Evolutionary conservation across 1,139 yeast species (phyloP), one percentile per base, ranked within the genome.

Genomic region (Suhomyces choctaworum): DNA sequence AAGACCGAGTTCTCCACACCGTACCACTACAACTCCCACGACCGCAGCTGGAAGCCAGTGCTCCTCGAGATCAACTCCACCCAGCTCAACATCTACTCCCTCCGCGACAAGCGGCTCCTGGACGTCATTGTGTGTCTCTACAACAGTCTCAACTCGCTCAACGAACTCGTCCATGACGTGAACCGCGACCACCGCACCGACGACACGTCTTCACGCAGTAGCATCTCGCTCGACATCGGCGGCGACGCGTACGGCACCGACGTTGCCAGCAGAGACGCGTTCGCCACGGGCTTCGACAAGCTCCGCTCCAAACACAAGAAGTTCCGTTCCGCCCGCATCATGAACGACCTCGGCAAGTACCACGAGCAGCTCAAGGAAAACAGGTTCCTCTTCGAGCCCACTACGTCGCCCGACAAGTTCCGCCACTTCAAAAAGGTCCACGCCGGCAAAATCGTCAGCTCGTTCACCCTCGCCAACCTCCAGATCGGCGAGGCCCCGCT

Each of bases 51-150:
- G 82, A 57, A 58, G 34, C 70, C 74, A 0, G 77, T 73, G 26
- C 51, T 73, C 29, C 54, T 76, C n/a, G 80, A 73, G 42, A 56
- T 80, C 36, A 76, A 78, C 54, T 76, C 78, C 41, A 80, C 83
- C 13, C 81, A 76, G 50, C 60, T 80, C 32, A 68, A 68, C 32
- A 40, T 80, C 13, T 69, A 71, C 44, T 55, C 55, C 16, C 39
- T 70, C 14, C 50, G 52, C n/a, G 59, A 56, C 7, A 56, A 51
- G 25, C 45, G 50, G 30, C 39, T 61, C n/a, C 39, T 40, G 13
- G 54, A 54, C n/a, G 41, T 61, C n/a, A 47, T 70, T 6, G 40
- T 57, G 22, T 56, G 61, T 20, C 51, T 69, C 17, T 69, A 54
- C 48, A 50, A 45, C 35, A 56, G 58, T 31, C 51, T 55, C 22